phyloP scores from a whole-genome alignment of 805 yeast species.

The Saccharomycopsis sp. region DNA sequence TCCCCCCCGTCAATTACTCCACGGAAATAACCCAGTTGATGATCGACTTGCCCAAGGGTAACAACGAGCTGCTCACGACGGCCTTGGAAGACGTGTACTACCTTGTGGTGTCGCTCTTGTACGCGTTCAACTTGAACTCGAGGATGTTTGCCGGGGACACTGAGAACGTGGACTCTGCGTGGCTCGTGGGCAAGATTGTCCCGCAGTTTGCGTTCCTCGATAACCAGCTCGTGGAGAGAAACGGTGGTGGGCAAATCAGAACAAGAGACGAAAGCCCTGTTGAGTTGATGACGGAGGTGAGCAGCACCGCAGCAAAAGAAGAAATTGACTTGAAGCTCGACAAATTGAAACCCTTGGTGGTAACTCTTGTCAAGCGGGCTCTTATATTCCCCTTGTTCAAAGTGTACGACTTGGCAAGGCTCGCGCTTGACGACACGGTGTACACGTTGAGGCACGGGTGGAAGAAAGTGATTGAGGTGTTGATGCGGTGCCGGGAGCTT shows the following conservation, averaged over 20 bases:
- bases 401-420: conserved; percentile 47
- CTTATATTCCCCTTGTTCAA: conserved; percentile 75
- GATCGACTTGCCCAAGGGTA: conserved; percentile 49
- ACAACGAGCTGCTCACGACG: conserved; percentile 47
- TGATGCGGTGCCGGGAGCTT: conserved; percentile 57
- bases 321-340: background rate
- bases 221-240: conserved; percentile 6
- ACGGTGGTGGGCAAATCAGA: conserved; percentile 13
- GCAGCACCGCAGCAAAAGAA: conserved; percentile 21
- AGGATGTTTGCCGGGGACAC: conserved; percentile 54
- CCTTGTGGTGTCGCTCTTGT: conserved; percentile 57
- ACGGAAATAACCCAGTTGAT: conserved; percentile 56
- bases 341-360: conserved; percentile 40
- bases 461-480: conserved; percentile 47
- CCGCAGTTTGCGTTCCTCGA: conserved; percentile 77
- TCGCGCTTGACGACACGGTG: conserved; percentile 72
- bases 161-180: conserved; percentile 72
- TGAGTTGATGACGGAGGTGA: conserved; percentile 19
- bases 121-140: conserved; percentile 65
- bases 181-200: conserved; percentile 83
- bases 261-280: conserved; percentile 21
- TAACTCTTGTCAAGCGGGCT: conserved; percentile 63
- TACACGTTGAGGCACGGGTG: conserved; percentile 60
- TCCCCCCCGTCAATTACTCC: conserved; percentile 31
- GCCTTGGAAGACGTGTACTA: conserved; percentile 50